phyloP scores from a whole-genome alignment of 257 asterid genomes.

The Lithospermum erythrorhizon region DNA sequence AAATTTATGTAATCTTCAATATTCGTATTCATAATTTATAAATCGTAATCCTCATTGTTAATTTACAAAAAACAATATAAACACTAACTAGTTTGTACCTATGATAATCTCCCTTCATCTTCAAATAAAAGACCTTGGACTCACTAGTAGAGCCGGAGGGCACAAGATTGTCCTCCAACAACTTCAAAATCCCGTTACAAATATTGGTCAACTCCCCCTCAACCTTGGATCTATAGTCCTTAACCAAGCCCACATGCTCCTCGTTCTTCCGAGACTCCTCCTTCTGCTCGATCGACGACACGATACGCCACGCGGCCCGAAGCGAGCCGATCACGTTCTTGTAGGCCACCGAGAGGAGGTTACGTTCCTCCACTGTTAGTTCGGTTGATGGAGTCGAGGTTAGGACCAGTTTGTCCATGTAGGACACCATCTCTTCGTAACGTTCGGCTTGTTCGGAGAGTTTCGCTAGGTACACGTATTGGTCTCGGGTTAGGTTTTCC shows the following conservation, averaged over 20 bases:
- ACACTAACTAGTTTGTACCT: constrained; percentile 17
- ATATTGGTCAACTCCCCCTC: constrained; percentile 26
- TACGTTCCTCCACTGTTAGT: constrained; percentile 37
- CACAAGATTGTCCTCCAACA: constrained; percentile 28
- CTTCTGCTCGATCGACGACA: constrained; percentile 37
- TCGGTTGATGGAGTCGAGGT: constrained; percentile 26
- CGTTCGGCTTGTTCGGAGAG: constrained; percentile 46
- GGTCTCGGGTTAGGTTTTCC: constrained; percentile 30
- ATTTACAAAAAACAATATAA: too few species aligned
- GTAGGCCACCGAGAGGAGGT: constrained; percentile 43
- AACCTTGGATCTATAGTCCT: constrained; percentile 36
- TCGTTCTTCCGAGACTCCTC: constrained; percentile 44
- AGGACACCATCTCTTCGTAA: constrained; percentile 41
- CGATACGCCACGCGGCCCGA: constrained; percentile 43
- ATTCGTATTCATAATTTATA: too few species aligned
- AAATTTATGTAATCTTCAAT: too few species aligned
- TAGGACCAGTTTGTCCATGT: constrained; percentile 39
- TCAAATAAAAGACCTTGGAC: constrained; percentile 38
- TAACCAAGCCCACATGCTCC: constrained; percentile 31
- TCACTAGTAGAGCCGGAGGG: constrained; percentile 31
- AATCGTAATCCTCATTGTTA: too few species aligned
- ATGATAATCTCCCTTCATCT: constrained; percentile 43
- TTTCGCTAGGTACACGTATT: constrained; percentile 34
- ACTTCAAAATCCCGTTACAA: constrained; percentile 33
- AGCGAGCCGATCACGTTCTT: constrained; percentile 44